A percentile compares a stretch with the other conserved stretches of the same genome.
Evolutionary conservation across 164 flowering plant species (phyloP).

Genomic region (Protea cynaroides): DNA sequence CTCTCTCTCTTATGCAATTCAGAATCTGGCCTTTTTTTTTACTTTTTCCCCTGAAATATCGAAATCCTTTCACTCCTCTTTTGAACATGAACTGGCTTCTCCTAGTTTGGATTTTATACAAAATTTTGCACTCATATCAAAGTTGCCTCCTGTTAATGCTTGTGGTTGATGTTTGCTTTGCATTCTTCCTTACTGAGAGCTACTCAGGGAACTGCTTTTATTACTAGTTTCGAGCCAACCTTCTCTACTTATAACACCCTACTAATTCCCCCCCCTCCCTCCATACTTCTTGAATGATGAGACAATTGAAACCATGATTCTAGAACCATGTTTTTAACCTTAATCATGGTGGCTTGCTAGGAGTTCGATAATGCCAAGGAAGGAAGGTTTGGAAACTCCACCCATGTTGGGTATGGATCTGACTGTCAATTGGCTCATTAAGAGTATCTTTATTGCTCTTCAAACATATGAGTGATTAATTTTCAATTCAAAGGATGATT

Average conservation of each 20-base stretch:
- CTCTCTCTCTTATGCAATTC: no score
- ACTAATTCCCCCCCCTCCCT: not conserved
- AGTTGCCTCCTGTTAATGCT: not conserved
- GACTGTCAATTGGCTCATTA: not conserved
- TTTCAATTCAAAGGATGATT: not conserved
- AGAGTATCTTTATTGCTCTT: conserved; percentile 2
- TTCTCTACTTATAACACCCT: not conserved
- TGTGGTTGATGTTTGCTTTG: not conserved
- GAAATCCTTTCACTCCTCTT: no score
- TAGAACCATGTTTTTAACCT: not conserved
- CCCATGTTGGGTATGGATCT: not conserved
- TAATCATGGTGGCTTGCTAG: not conserved
- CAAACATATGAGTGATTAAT: not conserved
- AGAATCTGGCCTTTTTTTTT: no score
- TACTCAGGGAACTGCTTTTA: not conserved
- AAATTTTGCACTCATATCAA: no score
- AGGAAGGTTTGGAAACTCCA: not conserved
- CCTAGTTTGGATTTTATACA: no score
- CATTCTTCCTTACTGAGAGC: no score
- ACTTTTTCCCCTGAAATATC: no score
- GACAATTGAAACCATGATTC: not conserved
- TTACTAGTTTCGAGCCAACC: not conserved
- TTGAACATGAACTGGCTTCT: no score
- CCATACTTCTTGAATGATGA: not conserved
- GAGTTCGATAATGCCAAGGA: not conserved